Base-by-base conservation (phyloP, 352 stramenopile genomes). In the Phytophthora idaei region DNA sequence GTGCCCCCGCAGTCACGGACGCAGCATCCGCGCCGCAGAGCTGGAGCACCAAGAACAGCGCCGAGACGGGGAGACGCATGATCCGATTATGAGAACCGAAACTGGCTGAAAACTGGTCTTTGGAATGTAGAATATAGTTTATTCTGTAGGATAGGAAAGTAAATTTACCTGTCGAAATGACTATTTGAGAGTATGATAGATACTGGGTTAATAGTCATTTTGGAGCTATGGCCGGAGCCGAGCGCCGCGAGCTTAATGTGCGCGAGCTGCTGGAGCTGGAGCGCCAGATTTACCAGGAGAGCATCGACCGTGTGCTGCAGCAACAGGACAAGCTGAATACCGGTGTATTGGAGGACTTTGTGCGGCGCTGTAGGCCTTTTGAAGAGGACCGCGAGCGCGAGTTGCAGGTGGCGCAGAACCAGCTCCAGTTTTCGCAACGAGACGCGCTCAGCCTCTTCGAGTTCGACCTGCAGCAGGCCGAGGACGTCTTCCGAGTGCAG, bases 231-330 rank as follows among this genome's bases (percentile, higher is more conserved):
- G 51, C 44, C 17, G 28, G 28, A 52, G 27, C 48, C 15, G 29
- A 42, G 27, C 48, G 48, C 28, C 48, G 48, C 50, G 50, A 70
- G 56, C 78, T 87, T 36, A 89, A 81, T 39, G 85, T 92, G 50
- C 83, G 81, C 17, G 76, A 92, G 67, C 65, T 93, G 69, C 74
- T 93, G 64, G 85, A 93, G 70, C 74, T 93, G 39, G 85, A 95
- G 78, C 74, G 81, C 25, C 78, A 90, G 71, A 75, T 95, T 29
- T 93, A 93, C 60, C 83, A 95, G 70, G 83, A 95, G 49, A 93
- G 80, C 62, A 93, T 95, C 48, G 82, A 93, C 29, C 80, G 76
- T n/a, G 76, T 80, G 32, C 49, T 66, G 42, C 55, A 66, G 41
- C 85, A 89, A 52, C 79, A 82, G n/a, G 55, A 77, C 31, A 44